phyloP scores from a whole-genome alignment of 768 basidiomycete genomes.

The Cystobasidium tubakii region DNA sequence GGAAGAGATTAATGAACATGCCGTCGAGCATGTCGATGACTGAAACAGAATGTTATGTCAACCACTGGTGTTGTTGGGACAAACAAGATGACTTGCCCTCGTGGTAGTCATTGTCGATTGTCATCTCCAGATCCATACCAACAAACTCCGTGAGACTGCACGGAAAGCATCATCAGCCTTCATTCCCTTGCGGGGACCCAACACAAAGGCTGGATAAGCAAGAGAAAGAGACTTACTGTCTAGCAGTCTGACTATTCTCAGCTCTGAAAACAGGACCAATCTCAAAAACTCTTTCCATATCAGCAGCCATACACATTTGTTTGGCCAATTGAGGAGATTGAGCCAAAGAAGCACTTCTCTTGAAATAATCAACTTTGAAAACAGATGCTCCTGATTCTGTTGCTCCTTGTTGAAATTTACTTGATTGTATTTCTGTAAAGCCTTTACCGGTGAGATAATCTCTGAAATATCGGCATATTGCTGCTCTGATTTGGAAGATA shows the following conservation, averaged over 20 bases:
- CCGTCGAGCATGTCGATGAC: constrained; percentile 84
- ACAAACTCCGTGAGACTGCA: constrained; percentile 76
- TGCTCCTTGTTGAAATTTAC: constrained; percentile 86
- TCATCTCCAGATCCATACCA: constrained; percentile 96
- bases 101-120: constrained; percentile 94
- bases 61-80: neutral
- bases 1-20: constrained; percentile 78
- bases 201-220: constrained; percentile 44
- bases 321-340: constrained; percentile 95
- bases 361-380: constrained; percentile 95
- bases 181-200: neutral
- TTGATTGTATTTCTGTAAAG: constrained; percentile 93
- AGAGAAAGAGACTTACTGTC: constrained; percentile 55
- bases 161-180: too few species aligned
- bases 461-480: constrained; percentile 76
- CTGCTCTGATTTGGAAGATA: constrained; percentile 82
- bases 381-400: constrained; percentile 94
- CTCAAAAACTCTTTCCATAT: constrained; percentile 96
- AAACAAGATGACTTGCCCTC: constrained; percentile 53
- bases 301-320: constrained; percentile 97
- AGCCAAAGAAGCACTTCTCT: constrained; percentile 79
- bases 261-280: constrained; percentile 91
- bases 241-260: constrained; percentile 78
- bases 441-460: constrained; percentile 63
- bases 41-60: neutral